Evolutionary conservation across 208 protist species (phyloP).

Genomic region (Kentomonas sorsogonicus): DNA sequence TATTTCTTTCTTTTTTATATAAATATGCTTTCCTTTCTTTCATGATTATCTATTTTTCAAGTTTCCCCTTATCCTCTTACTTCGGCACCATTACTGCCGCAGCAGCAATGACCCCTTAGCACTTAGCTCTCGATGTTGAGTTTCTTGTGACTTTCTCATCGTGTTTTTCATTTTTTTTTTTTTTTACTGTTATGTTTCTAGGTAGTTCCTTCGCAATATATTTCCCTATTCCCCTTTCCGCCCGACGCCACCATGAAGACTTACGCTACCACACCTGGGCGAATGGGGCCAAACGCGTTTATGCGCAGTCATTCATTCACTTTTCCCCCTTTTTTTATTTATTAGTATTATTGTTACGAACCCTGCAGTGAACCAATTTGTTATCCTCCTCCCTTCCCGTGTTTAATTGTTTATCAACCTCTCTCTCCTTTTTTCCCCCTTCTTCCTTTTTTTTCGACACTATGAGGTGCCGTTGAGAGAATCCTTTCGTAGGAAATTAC

Average conservation of each 20-base stretch:
- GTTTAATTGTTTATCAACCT: neutral
- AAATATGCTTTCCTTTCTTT: slow-evolving; percentile 8
- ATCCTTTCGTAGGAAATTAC: too few species aligned
- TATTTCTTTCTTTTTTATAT: slow-evolving; percentile 3
- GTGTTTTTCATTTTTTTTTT: slow-evolving; percentile 9
- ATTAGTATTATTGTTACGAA: neutral
- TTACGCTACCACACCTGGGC: too few species aligned
- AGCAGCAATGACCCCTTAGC: too few species aligned
- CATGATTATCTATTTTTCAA: neutral
- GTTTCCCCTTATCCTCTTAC: slow-evolving; percentile 7
- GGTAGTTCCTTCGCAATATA: slow-evolving; percentile 5
- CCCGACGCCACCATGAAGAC: neutral
- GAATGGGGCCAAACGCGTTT: neutral
- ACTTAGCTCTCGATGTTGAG: too few species aligned
- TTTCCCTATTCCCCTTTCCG: slow-evolving; percentile 5
- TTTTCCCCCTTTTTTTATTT: slow-evolving; percentile 11
- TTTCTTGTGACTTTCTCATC: too few species aligned
- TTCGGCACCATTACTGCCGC: neutral
- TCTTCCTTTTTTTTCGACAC: too few species aligned
- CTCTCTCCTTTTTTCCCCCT: too few species aligned
- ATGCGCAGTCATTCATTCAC: neutral
- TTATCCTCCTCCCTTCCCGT: slow-evolving; percentile 6
- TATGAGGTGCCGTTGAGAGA: too few species aligned
- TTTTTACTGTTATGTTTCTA: slow-evolving; percentile 4
- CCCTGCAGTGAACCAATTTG: neutral